Base-by-base conservation (phyloP, 495 filamentous ascomycete genomes). In the Xylaria palmicola region DNA sequence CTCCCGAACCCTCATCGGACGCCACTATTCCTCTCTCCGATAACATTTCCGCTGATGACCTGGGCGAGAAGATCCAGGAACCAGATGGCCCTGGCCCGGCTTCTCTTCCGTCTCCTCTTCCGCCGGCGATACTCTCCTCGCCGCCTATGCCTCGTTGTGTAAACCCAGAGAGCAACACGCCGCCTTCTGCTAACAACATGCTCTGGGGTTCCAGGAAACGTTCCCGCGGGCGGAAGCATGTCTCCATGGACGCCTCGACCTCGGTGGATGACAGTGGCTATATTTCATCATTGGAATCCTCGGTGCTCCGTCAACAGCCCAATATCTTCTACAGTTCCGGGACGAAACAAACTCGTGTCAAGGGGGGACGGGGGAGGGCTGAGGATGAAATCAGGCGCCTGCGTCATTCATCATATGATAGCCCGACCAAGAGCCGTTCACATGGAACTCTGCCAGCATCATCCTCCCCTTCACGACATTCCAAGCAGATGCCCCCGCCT, bases 371-470 rank as follows among this genome's bases (percentile, higher is more conserved):
- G 54, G 94, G 94, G 22, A 87, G 94, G 44, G 78, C 94, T 10
- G 94, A 98, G 69, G 94, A 93, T 65, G 94, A 97, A 75, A 97
- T 98, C 77, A 90, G 90, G 45, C 90, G 94, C 32, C 91, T 97
- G 27, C 89, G 94, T 60, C 90, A 88, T 56, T 96, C 92, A 4
- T 97, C 91, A 4, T 91, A 93, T 68, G 94, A 97, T 64, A 97
- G 93, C 65, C 94, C 94, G 24, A 89, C 75, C 77, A 92, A 80
- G 78, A 83, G 76, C 68, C 69, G 79, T 67, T 36, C 69, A 74
- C 72, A 78, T 70, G 66, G 76, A 69, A 74, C 75, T 59, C 60
- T 62, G 44, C 78, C 74, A 19, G 72, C 75, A 44, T 84, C 78
- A 34, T 87, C 81, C 19, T 88, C 72, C 68, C 88, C 62, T 79